phyloP scores from a whole-genome alignment of 768 basidiomycete genomes.

The Kwoniella dejecticola region DNA sequence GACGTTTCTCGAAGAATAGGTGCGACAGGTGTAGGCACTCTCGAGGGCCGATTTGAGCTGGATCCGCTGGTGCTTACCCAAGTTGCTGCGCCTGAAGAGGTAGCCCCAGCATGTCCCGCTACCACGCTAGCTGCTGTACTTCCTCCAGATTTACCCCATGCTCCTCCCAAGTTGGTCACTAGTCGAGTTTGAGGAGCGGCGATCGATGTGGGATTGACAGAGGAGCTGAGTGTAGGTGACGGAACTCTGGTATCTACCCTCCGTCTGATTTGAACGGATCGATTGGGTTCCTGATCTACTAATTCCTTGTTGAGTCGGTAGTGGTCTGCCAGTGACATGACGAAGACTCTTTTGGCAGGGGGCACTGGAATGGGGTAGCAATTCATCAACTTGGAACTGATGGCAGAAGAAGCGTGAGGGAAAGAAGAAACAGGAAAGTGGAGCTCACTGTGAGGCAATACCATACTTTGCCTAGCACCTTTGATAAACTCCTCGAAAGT shows the following conservation, averaged over 20 bases:
- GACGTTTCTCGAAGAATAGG: constrained; percentile 12
- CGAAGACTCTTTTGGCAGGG: constrained; percentile 78
- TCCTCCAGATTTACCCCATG: constrained; percentile 16
- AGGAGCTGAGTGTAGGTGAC: constrained; percentile 61
- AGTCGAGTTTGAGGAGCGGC: constrained; percentile 19
- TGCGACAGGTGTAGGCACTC: constrained; percentile 19
- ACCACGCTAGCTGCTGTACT: constrained; percentile 15
- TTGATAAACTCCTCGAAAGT: constrained; percentile 71
- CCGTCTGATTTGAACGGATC: constrained; percentile 76
- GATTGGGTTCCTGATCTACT: constrained; percentile 86
- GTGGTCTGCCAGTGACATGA: constrained; percentile 66
- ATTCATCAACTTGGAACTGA: constrained; percentile 62
- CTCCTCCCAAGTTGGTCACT: constrained; percentile 13
- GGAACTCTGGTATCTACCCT: constrained; percentile 82
- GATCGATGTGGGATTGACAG: constrained; percentile 56
- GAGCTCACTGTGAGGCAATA: constrained; percentile 35
- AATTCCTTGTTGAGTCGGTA: constrained; percentile 83
- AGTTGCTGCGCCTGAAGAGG: background rate
- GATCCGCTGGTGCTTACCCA: background rate
- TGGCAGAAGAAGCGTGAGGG: too few species aligned
- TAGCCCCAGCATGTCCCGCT: background rate
- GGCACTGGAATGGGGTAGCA: constrained; percentile 60
- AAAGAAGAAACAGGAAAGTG: too few species aligned
- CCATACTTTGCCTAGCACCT: constrained; percentile 42
- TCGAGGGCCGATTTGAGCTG: constrained; percentile 10